These are phyloP conservation scores for Lentinula edodes DNA, from an alignment of 768 basidiomycete species.

Conservation along the genomic window DNA sequence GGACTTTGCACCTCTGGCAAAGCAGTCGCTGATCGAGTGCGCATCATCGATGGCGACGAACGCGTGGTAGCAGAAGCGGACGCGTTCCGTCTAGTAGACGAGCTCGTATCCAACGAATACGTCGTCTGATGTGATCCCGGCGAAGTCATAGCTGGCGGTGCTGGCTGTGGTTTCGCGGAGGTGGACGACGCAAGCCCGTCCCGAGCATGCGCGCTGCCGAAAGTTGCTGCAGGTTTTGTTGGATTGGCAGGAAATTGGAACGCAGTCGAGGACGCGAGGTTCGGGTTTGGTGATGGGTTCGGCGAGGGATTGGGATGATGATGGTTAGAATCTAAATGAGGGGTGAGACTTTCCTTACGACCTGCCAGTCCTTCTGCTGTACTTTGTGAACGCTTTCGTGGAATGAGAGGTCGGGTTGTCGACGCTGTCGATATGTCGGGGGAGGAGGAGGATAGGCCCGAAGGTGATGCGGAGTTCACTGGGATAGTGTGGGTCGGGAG, in stretches of 20 bases:
- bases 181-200: background rate
- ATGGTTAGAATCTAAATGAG: background rate
- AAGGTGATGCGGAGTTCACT: constrained; percentile 19
- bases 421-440: constrained; percentile 13
- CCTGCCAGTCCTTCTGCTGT: constrained; percentile 23
- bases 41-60: constrained; percentile 24
- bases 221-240: constrained; percentile 23
- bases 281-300: background rate
- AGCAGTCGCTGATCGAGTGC: constrained; percentile 38
- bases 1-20: constrained; percentile 23
- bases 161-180: background rate
- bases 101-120: constrained; percentile 46
- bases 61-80: constrained; percentile 16
- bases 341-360: constrained; percentile 5
- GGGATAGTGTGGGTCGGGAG: constrained; percentile 7
- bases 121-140: constrained; percentile 48
- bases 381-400: constrained; percentile 38
- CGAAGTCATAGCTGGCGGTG: constrained; percentile 10
- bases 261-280: constrained; percentile 28
- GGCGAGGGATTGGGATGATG: background rate
- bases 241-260: constrained; percentile 37
- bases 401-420: constrained; percentile 24
- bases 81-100: constrained; percentile 21
- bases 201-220: constrained; percentile 13
- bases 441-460: constrained; percentile 16